Evolutionary conservation across 108 stramenopile species (phyloP).

Genomic region (Bacterosira constricta): DNA sequence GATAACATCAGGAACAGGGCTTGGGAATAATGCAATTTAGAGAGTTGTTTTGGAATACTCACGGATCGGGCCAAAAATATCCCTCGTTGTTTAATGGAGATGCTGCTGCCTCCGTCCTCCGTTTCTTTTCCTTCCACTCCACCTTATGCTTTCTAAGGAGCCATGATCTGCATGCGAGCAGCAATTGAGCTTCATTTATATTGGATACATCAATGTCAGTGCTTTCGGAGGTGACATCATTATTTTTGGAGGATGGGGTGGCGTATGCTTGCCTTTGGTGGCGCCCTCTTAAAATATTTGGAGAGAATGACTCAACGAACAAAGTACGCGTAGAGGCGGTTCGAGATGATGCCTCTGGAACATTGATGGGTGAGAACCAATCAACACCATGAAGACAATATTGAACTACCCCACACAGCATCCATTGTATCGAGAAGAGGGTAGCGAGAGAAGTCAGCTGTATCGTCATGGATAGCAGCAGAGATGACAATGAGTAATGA

Average conservation of each 20-base stretch:
- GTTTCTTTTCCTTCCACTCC: conserved; percentile 63
- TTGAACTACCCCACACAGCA: background rate
- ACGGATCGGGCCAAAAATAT: conserved; percentile 45
- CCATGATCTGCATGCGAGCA: conserved; percentile 77
- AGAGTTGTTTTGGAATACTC: too few relatives aligned
- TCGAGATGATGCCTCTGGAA: background rate
- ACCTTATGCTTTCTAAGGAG: conserved; percentile 63
- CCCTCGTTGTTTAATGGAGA: conserved; percentile 40
- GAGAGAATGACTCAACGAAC: conserved; percentile 14
- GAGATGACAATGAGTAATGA: background rate
- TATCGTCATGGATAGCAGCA: background rate
- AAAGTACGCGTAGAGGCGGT: too few relatives aligned
- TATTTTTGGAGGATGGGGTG: conserved; percentile 1
- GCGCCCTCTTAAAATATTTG: background rate
- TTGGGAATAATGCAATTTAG: too few relatives aligned
- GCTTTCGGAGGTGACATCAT: background rate
- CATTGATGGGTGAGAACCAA: too few relatives aligned
- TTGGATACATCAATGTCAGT: conserved; percentile 5
- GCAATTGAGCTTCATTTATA: conserved; percentile 45
- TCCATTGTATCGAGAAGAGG: background rate
- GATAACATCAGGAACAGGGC: too few relatives aligned
- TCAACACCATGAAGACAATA: background rate
- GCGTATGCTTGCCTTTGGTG: background rate
- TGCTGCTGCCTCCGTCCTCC: conserved; percentile 37
- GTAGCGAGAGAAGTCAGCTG: background rate